These are phyloP conservation scores for Geotrichum candidum DNA, from an alignment of 1,139 yeast genomes.

Conservation along the genomic window DNA sequence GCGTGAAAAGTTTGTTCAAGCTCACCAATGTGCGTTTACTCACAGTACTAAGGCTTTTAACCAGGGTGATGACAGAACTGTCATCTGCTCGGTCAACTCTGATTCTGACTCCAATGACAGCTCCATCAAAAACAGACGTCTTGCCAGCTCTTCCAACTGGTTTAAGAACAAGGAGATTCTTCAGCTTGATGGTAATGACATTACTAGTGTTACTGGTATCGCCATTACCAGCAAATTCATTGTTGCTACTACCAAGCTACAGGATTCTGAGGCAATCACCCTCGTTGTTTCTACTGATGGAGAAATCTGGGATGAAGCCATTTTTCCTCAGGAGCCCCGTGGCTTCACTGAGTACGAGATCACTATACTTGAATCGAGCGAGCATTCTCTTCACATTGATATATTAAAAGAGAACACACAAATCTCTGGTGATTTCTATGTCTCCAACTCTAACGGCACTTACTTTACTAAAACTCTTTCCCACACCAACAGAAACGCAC, in stretches of 20 bases:
- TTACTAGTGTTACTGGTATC: slow-evolving; percentile 42
- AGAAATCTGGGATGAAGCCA: slow-evolving; percentile 45
- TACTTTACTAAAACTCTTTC: slow-evolving; percentile 46
- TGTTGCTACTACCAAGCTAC: slow-evolving; percentile 38
- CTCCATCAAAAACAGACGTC: slow-evolving; percentile 40
- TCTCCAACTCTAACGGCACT: slow-evolving; percentile 61
- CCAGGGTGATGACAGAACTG: slow-evolving; percentile 40
- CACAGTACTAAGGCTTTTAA: slow-evolving; percentile 41
- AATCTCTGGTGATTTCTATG: slow-evolving; percentile 41
- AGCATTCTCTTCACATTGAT: slow-evolving; percentile 50
- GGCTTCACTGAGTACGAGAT: slow-evolving; percentile 39
- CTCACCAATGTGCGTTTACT: slow-evolving; percentile 47
- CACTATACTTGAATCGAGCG: slow-evolving; percentile 51
- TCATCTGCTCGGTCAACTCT: slow-evolving; percentile 47
- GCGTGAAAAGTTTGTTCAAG: slow-evolving; percentile 36
- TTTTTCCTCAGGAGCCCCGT: slow-evolving; percentile 41
- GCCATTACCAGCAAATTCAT: slow-evolving; percentile 48
- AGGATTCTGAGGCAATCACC: slow-evolving; percentile 37
- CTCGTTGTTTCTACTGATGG: slow-evolving; percentile 59
- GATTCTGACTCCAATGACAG: slow-evolving; percentile 40
- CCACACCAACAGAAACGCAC: slow-evolving; percentile 38
- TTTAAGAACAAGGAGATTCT: slow-evolving; percentile 41
- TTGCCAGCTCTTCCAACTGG: slow-evolving; percentile 50
- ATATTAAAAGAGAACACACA: slow-evolving; percentile 32
- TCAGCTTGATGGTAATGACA: slow-evolving; percentile 28